These are phyloP conservation scores for Flammula alnicola DNA, from an alignment of 1,284 basidiomycete species.

Conservation along the genomic window DNA sequence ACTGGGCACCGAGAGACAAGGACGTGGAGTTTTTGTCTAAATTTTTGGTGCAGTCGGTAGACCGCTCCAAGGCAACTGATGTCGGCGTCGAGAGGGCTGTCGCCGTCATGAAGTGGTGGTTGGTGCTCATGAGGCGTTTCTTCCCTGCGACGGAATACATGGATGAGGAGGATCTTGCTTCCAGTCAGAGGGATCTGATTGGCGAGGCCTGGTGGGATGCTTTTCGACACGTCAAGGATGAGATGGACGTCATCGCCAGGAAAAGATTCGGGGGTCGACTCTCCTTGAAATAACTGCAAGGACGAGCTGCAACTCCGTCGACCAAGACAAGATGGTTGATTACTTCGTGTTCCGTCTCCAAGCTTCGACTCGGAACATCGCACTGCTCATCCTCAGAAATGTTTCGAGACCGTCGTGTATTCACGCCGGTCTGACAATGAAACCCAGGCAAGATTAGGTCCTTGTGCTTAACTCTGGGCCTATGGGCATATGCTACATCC, in stretches of 20 bases:
- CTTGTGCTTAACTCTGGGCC: too few relatives aligned
- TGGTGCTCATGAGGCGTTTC: constrained; percentile 61
- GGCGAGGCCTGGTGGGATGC: constrained; percentile 79
- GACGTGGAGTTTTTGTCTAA: constrained; percentile 76
- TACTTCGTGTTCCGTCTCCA: too few relatives aligned
- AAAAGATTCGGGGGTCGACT: constrained; percentile 72
- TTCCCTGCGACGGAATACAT: constrained; percentile 58
- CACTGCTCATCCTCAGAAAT: too few relatives aligned
- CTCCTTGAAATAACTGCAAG: constrained; percentile 45
- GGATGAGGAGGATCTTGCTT: constrained; percentile 37
- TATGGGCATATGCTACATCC: too few relatives aligned
- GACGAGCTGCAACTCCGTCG: too few relatives aligned
- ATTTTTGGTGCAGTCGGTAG: constrained; percentile 71
- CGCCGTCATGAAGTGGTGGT: constrained; percentile 80
- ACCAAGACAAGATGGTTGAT: too few relatives aligned
- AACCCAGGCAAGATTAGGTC: too few relatives aligned
- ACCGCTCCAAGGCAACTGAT: constrained; percentile 52
- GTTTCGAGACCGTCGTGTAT: too few relatives aligned
- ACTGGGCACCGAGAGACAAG: constrained; percentile 62
- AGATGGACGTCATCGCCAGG: constrained; percentile 62
- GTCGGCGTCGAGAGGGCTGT: constrained; percentile 70
- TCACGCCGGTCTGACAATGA: too few relatives aligned
- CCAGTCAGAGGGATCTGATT: constrained; percentile 44
- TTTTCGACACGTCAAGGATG: constrained; percentile 64
- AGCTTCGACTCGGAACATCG: too few relatives aligned